These are phyloP conservation scores for Exophiala calicioides DNA, from an alignment of 2,329 filamentous ascomycete species.

Conservation along the genomic window DNA sequence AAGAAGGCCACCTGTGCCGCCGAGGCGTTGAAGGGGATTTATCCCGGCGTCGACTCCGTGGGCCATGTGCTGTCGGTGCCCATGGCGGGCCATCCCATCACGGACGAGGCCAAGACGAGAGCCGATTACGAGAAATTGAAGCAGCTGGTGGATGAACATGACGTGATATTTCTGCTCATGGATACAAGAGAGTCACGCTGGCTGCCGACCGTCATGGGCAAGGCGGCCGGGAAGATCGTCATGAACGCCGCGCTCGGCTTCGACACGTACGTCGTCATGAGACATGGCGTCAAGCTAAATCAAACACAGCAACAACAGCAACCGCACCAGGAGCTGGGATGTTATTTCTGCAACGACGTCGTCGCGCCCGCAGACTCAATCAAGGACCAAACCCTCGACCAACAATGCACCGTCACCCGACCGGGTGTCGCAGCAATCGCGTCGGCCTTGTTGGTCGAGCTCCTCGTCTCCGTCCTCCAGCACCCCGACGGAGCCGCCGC, in stretches of 20 bases:
- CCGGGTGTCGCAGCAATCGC: conserved; percentile 91
- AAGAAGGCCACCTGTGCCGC: conserved; percentile 82
- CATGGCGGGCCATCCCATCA: conserved; percentile 90
- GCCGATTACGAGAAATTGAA: conserved; percentile 75
- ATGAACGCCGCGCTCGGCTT: conserved; percentile 96
- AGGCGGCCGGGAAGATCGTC: conserved; percentile 88
- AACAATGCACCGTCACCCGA: conserved; percentile 95
- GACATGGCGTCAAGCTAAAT: conserved; percentile 73
- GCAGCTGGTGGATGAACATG: conserved; percentile 76
- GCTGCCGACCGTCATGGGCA: conserved; percentile 95
- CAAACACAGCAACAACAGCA: conserved; percentile 48
- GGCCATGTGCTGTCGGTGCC: conserved; percentile 85
- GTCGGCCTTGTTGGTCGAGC: conserved; percentile 84
- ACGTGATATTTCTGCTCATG: conserved; percentile 95
- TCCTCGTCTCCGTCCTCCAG: conserved; percentile 83
- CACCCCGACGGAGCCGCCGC: conserved; percentile 63
- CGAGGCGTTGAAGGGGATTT: conserved; percentile 78
- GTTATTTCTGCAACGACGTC: conserved; percentile 98
- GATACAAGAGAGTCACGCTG: conserved; percentile 92
- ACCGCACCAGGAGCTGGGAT: conserved; percentile 65
- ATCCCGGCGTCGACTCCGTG: conserved; percentile 80
- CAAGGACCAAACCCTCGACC: conserved; percentile 92
- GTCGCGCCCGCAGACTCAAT: conserved; percentile 89
- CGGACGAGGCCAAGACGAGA: conserved; percentile 68
- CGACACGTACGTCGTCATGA: conserved; percentile 96